Evolutionary conservation across 176 grass and related monocot genomes (phyloP).

Genomic region (Carex parvula): DNA sequence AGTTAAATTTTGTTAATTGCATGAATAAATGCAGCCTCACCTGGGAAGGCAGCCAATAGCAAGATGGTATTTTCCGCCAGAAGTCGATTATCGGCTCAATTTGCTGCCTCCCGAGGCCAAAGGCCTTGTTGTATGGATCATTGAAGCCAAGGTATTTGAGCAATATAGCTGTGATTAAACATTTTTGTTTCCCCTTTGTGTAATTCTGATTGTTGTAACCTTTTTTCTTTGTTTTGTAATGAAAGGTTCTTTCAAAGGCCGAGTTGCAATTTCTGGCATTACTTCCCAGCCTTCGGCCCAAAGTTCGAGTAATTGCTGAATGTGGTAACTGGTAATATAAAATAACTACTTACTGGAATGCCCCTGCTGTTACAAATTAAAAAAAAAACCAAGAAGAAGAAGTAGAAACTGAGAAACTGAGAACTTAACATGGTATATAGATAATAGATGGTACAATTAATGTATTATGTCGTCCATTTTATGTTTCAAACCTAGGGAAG

Average conservation of each 20-base stretch:
- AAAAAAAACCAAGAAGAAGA: not conserved
- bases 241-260: constrained; percentile 86
- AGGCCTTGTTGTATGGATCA: constrained; percentile 79
- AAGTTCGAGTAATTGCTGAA: constrained; percentile 77
- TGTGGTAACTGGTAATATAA: constrained; percentile 63
- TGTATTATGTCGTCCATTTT: not conserved
- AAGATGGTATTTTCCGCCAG: constrained; percentile 93
- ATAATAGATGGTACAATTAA: not conserved
- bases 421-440: not conserved
- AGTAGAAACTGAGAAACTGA: not conserved
- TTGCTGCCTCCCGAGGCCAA: constrained; percentile 82
- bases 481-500: not conserved
- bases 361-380: not conserved
- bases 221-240: not conserved
- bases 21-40: constrained; percentile 53
- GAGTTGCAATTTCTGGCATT: constrained; percentile 88
- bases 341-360: not conserved
- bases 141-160: constrained; percentile 65
- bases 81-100: constrained; percentile 93
- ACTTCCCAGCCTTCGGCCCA: constrained; percentile 75
- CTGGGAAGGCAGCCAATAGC: constrained; percentile 83
- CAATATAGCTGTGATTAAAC: not conserved
- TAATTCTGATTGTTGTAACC: not conserved
- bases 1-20: not conserved
- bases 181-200: not conserved